phyloP scores from a whole-genome alignment of 148 eudicot species.

The Cornus florida region DNA sequence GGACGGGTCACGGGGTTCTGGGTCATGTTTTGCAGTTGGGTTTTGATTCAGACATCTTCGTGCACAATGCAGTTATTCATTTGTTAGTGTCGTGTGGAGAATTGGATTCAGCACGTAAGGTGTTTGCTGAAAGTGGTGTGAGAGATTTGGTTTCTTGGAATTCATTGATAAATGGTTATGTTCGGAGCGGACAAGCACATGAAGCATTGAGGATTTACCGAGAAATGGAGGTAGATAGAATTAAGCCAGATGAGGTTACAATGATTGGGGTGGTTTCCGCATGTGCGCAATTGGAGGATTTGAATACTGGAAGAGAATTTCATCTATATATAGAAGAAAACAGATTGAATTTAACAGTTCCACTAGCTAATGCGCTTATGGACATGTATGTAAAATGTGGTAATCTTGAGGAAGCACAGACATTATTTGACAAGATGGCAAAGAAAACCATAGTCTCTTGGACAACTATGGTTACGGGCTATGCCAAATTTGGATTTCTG shows the following conservation, averaged over 20 bases:
- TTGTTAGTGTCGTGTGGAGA: constrained; percentile 47
- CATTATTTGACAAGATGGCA: constrained; percentile 41
- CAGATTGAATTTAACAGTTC: constrained; percentile 35
- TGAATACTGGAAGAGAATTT: constrained; percentile 42
- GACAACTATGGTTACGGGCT: constrained; percentile 58
- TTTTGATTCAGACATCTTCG: constrained; percentile 47
- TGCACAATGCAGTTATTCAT: constrained; percentile 50
- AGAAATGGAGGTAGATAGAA: constrained; percentile 43
- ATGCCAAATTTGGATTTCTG: constrained; percentile 45
- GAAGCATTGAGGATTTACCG: constrained; percentile 44
- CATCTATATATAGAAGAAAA: constrained; percentile 33
- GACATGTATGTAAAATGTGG: constrained; percentile 67
- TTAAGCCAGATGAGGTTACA: constrained; percentile 56
- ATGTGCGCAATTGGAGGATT: constrained; percentile 47
- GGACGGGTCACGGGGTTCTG: constrained; percentile 37
- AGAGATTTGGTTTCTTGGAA: constrained; percentile 68
- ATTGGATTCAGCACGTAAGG: constrained; percentile 38
- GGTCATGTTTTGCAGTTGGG: constrained; percentile 63
- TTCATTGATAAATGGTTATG: constrained; percentile 61
- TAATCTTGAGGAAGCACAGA: constrained; percentile 39
- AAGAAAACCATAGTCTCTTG: constrained; percentile 58
- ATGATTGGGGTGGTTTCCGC: constrained; percentile 57
- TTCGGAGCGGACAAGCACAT: constrained; percentile 33
- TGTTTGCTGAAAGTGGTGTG: constrained; percentile 62
- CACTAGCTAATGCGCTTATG: constrained; percentile 55